Conservation (phyloP, 768 basidiomycete species). For the Mycena olivaceomarginata region DNA sequence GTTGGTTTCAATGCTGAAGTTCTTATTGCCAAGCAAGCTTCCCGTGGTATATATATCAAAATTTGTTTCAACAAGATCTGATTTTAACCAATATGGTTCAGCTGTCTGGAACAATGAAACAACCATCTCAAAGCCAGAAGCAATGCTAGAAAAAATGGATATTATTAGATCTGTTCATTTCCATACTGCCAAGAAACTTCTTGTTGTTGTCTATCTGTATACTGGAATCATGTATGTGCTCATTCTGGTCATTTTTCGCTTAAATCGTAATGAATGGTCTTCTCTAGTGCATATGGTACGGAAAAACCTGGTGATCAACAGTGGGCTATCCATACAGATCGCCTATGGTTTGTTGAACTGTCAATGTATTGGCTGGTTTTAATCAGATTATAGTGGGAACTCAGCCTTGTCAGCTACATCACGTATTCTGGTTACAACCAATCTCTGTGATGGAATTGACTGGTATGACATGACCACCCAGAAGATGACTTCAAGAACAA, state of each 20-base stretch:
- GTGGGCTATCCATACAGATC: not conserved
- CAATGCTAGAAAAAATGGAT: not conserved
- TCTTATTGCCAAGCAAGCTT: not conserved
- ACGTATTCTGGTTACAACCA: not conserved
- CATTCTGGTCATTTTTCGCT: not conserved
- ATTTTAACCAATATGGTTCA: not conserved
- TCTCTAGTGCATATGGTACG: not conserved
- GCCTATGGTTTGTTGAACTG: not conserved
- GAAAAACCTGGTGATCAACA: not conserved
- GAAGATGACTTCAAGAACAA: not conserved
- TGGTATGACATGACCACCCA: not conserved
- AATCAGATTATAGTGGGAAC: not conserved
- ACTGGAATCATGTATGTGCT: not conserved
- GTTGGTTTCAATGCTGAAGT: conserved; percentile 1
- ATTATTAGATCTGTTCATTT: conserved; percentile 8
- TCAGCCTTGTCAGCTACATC: not conserved
- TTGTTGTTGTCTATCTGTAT: not conserved
- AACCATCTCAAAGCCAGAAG: not conserved
- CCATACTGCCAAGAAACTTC: not conserved
- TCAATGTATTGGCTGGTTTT: not conserved
- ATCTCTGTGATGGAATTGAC: not conserved
- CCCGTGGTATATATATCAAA: not conserved
- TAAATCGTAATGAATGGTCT: not conserved
- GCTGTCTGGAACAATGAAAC: not conserved
- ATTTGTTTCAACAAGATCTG: not conserved